Conservation (phyloP, 2,329 filamentous ascomycete species). For the Fusarium chaquense region DNA sequence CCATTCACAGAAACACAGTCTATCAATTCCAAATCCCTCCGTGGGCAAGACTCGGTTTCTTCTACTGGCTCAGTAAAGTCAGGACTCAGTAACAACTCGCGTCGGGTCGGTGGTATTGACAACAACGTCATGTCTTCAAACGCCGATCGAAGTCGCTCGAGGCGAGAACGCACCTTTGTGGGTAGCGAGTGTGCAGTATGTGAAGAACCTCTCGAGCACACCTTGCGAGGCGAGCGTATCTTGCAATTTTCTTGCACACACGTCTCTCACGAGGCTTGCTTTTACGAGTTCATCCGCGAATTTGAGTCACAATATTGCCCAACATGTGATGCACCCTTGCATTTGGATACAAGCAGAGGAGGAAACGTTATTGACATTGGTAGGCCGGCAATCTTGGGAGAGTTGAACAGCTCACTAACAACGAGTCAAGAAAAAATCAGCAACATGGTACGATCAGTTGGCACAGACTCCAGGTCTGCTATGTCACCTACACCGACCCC, state of each 20-base stretch:
- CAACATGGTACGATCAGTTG: conserved; percentile 86
- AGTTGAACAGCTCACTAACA: conserved; percentile 45
- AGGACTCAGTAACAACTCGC: conserved; percentile 49
- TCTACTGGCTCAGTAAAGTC: conserved; percentile 53
- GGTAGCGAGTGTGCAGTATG: conserved; percentile 96
- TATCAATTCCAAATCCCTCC: conserved; percentile 46
- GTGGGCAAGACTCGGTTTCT: conserved; percentile 49
- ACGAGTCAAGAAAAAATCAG: conserved; percentile 86
- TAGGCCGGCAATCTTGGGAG: conserved; percentile 54
- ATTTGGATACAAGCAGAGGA: conserved; percentile 90
- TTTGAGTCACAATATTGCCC: conserved; percentile 95
- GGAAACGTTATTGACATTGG: conserved; percentile 94
- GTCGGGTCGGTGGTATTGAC: conserved; percentile 54
- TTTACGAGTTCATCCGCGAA: conserved; percentile 98
- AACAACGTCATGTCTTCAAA: conserved; percentile 60
- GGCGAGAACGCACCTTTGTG: conserved; percentile 93
- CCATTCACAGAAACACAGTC: conserved; percentile 49
- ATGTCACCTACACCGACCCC: conserved; percentile 68
- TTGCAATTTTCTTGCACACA: conserved; percentile 97
- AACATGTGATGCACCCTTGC: conserved; percentile 90
- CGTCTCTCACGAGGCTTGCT: conserved; percentile 97
- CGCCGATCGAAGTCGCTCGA: conserved; percentile 79
- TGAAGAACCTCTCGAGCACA: conserved; percentile 96
- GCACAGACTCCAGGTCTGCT: conserved; percentile 70
- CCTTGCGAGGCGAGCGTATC: conserved; percentile 90